Conservation (phyloP, 2,329 filamentous ascomycete genomes). For the Arachnomyces sp. region DNA sequence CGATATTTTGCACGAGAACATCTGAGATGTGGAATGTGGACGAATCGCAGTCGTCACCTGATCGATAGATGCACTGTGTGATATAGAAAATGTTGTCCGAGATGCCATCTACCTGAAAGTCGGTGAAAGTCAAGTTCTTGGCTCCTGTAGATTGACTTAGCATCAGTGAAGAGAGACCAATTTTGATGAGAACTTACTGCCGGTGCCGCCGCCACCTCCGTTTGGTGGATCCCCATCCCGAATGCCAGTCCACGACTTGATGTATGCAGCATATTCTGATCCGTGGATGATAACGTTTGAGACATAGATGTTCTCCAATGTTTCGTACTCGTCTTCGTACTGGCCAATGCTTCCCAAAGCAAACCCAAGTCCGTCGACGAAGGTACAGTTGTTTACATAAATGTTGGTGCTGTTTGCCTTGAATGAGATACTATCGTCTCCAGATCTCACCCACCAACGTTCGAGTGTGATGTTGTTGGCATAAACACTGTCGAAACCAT, state of each 20-base stretch:
- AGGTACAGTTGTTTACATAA: conserved; percentile 41
- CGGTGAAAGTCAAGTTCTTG: conserved; percentile 28
- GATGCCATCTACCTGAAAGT: conserved; percentile 24
- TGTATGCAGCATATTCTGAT: conserved; percentile 43
- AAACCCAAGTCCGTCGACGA: conserved; percentile 46
- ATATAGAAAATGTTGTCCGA: conserved; percentile 27
- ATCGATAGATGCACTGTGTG: conserved; percentile 36
- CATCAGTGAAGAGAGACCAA: neutral
- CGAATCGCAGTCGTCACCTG: conserved; percentile 32
- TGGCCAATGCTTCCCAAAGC: conserved; percentile 54
- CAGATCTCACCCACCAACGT: conserved; percentile 45
- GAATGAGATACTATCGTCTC: conserved; percentile 47
- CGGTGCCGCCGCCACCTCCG: conserved; percentile 50
- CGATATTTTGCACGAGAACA: conserved; percentile 17
- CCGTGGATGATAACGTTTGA: conserved; percentile 42
- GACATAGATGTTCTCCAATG: conserved; percentile 43
- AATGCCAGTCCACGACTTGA: conserved; percentile 54
- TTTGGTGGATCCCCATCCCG: conserved; percentile 48
- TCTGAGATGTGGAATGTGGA: conserved; percentile 34
- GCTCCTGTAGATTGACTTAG: no score
- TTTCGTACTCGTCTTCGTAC: conserved; percentile 43
- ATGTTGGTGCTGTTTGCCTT: conserved; percentile 54
- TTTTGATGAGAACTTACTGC: conserved; percentile 35
- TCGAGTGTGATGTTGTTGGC: conserved; percentile 46
- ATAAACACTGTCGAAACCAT: conserved; percentile 49